Conservation (phyloP, 2,329 filamentous ascomycete genomes). For the Penicillium corylophilum region DNA sequence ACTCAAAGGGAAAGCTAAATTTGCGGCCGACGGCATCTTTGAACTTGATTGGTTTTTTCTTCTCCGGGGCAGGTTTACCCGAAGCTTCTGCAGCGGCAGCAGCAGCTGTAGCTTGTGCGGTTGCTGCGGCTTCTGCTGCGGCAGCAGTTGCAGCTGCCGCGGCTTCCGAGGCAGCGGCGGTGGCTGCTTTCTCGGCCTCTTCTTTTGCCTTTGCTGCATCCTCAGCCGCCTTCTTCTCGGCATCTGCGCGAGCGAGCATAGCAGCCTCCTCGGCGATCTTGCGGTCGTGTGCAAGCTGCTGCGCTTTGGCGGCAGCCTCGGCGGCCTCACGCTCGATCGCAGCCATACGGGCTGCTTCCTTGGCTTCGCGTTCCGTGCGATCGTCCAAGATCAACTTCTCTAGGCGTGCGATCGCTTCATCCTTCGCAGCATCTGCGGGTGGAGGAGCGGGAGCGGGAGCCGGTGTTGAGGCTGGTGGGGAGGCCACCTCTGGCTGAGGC, state of each 20-base stretch:
- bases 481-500: constrained; percentile 23
- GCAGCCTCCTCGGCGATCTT: constrained; percentile 45
- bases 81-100: constrained; percentile 37
- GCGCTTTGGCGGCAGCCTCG: constrained; percentile 31
- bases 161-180: constrained; percentile 40
- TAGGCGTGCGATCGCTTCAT: constrained; percentile 61
- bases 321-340: constrained; percentile 55
- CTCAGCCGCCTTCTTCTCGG: constrained; percentile 47
- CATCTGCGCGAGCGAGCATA: constrained; percentile 50
- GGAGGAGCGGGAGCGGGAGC: constrained; percentile 13
- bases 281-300: constrained; percentile 42
- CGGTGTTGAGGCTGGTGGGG: constrained; percentile 22
- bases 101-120: constrained; percentile 31
- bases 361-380: constrained; percentile 41
- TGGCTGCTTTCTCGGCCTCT: constrained; percentile 44
- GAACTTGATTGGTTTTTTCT: constrained; percentile 77
- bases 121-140: constrained; percentile 37
- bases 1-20: constrained; percentile 85
- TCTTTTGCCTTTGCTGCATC: constrained; percentile 49
- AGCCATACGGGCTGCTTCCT: constrained; percentile 42
- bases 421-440: constrained; percentile 50
- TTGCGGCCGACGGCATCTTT: constrained; percentile 90
- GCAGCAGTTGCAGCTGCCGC: constrained; percentile 39
- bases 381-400: constrained; percentile 56
- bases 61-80: constrained; percentile 50